phyloP scores from a whole-genome alignment of 495 filamentous ascomycete species.

The Penicillium diatomitis region DNA sequence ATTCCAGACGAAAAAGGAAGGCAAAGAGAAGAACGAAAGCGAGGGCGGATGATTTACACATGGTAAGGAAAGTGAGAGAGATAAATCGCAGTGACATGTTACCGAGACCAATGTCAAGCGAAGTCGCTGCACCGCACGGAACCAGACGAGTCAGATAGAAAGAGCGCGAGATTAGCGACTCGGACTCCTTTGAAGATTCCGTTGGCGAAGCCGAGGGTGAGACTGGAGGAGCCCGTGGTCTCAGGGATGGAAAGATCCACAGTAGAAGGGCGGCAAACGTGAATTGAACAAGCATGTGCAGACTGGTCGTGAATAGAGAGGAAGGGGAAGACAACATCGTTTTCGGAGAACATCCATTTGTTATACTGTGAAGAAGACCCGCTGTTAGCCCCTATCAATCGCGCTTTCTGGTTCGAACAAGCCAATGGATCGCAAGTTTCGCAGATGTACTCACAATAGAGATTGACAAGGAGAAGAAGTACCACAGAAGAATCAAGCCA shows the following conservation, averaged over 20 bases:
- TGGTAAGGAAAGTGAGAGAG: constrained; percentile 93
- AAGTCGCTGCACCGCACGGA: constrained; percentile 88
- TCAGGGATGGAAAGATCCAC: constrained; percentile 72
- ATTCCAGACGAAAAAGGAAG: constrained; percentile 87
- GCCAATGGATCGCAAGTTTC: no score
- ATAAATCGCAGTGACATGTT: constrained; percentile 96
- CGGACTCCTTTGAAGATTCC: constrained; percentile 36
- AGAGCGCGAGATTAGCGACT: constrained; percentile 71
- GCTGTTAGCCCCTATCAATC: not conserved
- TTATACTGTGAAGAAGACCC: constrained; percentile 60
- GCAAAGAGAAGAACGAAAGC: constrained; percentile 95
- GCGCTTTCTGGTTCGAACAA: not conserved
- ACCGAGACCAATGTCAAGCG: constrained; percentile 91
- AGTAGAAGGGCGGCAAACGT: constrained; percentile 69
- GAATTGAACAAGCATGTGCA: constrained; percentile 98
- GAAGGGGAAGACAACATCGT: constrained; percentile 81
- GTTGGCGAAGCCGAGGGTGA: constrained; percentile 44
- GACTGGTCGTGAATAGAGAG: constrained; percentile 91
- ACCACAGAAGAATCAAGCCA: constrained; percentile 79
- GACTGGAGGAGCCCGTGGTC: constrained; percentile 48
- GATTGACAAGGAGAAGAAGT: constrained; percentile 87
- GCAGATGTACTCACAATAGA: constrained; percentile 62
- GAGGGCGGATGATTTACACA: constrained; percentile 97
- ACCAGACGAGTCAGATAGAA: constrained; percentile 92
- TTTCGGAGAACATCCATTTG: constrained; percentile 97